Evolutionary conservation across 176 grass and related monocot genomes (phyloP).

Genomic region (Hsuehochloa calcarea): DNA sequence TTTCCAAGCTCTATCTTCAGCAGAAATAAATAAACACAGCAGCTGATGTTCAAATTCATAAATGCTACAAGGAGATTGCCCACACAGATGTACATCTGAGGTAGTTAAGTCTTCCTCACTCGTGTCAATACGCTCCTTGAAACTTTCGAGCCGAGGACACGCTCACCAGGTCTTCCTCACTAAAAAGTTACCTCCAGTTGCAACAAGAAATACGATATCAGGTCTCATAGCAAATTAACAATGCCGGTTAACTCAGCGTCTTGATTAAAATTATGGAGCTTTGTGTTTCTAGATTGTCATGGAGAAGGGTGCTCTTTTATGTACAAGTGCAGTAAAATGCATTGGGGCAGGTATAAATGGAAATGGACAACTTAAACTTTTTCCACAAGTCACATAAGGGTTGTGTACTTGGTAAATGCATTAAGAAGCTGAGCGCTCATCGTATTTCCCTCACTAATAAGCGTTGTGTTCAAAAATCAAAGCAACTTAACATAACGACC

Average conservation of each 20-base stretch:
- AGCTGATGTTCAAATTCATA: conserved; percentile 19
- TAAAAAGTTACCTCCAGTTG: not conserved
- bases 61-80: not conserved
- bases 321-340: too few relatives aligned
- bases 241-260: not conserved
- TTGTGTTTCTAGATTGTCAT: not conserved
- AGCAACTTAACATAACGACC: not conserved
- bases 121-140: not conserved
- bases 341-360: too few relatives aligned
- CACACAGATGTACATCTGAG: not conserved
- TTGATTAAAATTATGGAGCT: not conserved
- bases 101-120: not conserved
- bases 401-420: not conserved
- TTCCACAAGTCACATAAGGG: not conserved
- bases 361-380: not conserved
- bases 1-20: not conserved
- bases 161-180: not conserved
- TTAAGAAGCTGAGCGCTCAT: not conserved
- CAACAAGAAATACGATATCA: not conserved
- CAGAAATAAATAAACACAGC: not conserved
- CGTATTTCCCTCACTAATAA: not conserved
- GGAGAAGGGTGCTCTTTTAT: not conserved
- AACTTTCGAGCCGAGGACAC: not conserved
- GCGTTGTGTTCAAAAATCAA: not conserved
- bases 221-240: not conserved